Conservation (phyloP, 352 stramenopile species). For the Phytophthora multivora region DNA sequence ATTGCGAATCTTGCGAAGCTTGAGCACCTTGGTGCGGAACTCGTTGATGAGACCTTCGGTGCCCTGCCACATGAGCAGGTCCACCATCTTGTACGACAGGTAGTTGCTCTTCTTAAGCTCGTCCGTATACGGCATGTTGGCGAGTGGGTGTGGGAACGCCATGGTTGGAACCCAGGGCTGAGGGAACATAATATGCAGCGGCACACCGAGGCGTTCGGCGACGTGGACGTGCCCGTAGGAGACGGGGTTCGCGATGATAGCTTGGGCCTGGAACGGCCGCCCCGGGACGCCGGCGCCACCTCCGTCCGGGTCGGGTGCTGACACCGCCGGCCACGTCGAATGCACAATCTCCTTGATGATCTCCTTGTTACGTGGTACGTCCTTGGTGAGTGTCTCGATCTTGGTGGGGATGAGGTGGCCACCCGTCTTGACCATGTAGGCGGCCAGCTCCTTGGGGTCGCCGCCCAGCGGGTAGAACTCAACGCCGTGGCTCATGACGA, state of each 20-base stretch:
- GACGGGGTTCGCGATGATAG: constrained; percentile 93
- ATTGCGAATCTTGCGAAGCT: constrained; percentile 22
- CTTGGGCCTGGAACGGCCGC: constrained; percentile 77
- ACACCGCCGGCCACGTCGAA: constrained; percentile 85
- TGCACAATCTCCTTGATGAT: constrained; percentile 89
- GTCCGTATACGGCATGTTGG: constrained; percentile 23
- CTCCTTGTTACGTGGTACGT: constrained; percentile 74
- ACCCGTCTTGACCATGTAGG: constrained; percentile 60
- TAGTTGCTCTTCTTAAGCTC: constrained; percentile 23
- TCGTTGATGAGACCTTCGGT: constrained; percentile 22
- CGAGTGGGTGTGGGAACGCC: constrained; percentile 22
- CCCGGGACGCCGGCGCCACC: constrained; percentile 20
- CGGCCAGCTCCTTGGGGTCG: constrained; percentile 46
- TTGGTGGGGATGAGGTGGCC: constrained; percentile 63
- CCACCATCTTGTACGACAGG: constrained; percentile 27
- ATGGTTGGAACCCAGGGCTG: constrained; percentile 26
- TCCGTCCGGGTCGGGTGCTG: constrained; percentile 64
- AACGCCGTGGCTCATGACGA: constrained; percentile 67
- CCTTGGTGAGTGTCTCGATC: constrained; percentile 38
- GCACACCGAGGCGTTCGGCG: constrained; percentile 88
- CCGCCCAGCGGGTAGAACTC: constrained; percentile 75
- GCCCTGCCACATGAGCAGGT: constrained; percentile 27
- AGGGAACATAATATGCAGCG: constrained; percentile 88
- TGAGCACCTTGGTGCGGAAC: constrained; percentile 25
- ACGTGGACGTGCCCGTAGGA: constrained; percentile 92